Evolutionary conservation across 2,329 filamentous ascomycete genomes (phyloP).

Genomic region (Apiospora sp.): DNA sequence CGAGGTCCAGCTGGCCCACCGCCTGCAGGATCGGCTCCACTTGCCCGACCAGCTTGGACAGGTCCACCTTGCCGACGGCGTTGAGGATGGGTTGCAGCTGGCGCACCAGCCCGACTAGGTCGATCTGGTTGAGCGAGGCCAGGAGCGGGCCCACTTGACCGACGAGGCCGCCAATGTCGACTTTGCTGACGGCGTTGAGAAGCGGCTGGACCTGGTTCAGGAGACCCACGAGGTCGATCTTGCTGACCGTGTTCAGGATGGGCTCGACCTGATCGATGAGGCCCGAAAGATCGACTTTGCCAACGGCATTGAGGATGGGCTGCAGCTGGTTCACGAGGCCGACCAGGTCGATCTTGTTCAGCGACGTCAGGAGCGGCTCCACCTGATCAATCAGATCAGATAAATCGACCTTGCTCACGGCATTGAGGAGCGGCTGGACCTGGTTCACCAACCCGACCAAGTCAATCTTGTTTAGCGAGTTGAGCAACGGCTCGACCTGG

Average conservation of each 20-base stretch:
- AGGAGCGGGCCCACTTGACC: conserved; percentile 40
- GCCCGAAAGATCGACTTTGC: conserved; percentile 47
- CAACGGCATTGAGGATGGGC: conserved; percentile 47
- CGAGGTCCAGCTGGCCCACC: conserved; percentile 39
- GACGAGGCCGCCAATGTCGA: conserved; percentile 39
- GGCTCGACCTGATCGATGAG: conserved; percentile 17
- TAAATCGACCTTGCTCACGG: conserved; percentile 44
- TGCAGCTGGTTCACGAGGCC: conserved; percentile 46
- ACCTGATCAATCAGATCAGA: conserved; percentile 45
- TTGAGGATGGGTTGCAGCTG: conserved; percentile 43
- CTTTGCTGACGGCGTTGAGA: conserved; percentile 35
- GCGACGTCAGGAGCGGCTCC: conserved; percentile 47
- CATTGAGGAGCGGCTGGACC: conserved; percentile 39
- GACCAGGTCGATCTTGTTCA: conserved; percentile 45
- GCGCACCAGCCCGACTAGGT: conserved; percentile 45
- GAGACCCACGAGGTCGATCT: conserved; percentile 45
- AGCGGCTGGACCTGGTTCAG: conserved; percentile 44
- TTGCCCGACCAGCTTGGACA: conserved; percentile 45
- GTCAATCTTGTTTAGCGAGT: conserved; percentile 34
- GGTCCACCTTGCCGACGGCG: conserved; percentile 48
- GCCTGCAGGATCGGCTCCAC: conserved; percentile 45
- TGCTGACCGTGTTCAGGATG: conserved; percentile 34
- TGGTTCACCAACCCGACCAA: conserved; percentile 43
- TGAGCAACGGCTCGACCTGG: conserved; percentile 42
- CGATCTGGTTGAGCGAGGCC: conserved; percentile 39